Evolutionary conservation across 192 early-diverging fungal genomes (phyloP).

Genomic region (Backusella macrospora): DNA sequence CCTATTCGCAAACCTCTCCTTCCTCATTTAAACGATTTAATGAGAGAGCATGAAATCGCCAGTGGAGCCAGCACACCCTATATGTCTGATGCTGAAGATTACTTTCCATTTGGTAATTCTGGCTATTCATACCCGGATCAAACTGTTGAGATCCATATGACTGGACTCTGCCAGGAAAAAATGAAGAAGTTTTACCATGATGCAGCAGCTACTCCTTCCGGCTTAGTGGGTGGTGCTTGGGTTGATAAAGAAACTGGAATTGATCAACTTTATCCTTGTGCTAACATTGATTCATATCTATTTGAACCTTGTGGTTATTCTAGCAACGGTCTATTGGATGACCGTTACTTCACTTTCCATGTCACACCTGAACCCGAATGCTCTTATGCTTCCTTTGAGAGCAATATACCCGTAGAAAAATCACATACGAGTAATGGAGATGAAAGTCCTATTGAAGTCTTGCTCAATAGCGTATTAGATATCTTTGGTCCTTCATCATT

Average conservation of each 20-base stretch:
- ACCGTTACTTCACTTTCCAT: conserved; percentile 95
- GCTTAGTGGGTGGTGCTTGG: conserved; percentile 65
- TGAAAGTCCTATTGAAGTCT: conserved; percentile 62
- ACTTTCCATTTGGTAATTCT: conserved; percentile 35
- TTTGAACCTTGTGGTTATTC: conserved; percentile 98
- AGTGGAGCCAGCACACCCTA: conserved; percentile 30
- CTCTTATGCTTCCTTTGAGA: conserved; percentile 99
- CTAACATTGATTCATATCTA: conserved; percentile 84
- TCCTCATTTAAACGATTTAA: neutral
- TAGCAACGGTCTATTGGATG: conserved; percentile 81
- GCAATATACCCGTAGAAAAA: conserved; percentile 75
- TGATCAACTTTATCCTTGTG: conserved; percentile 76
- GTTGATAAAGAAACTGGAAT: conserved; percentile 82
- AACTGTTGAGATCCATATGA: conserved; percentile 98
- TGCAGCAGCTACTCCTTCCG: conserved; percentile 55
- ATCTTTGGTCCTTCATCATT: conserved; percentile 84
- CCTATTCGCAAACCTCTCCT: neutral
- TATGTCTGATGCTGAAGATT: conserved; percentile 29
- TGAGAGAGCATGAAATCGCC: conserved; percentile 16
- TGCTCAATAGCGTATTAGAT: conserved; percentile 75
- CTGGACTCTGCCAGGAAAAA: conserved; percentile 76
- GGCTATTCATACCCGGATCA: conserved; percentile 64
- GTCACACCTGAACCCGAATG: conserved; percentile 97
- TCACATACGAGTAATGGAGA: conserved; percentile 46
- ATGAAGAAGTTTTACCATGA: conserved; percentile 79